Conservation (phyloP, 2,329 filamentous ascomycete genomes). For the Nemania sp. region DNA sequence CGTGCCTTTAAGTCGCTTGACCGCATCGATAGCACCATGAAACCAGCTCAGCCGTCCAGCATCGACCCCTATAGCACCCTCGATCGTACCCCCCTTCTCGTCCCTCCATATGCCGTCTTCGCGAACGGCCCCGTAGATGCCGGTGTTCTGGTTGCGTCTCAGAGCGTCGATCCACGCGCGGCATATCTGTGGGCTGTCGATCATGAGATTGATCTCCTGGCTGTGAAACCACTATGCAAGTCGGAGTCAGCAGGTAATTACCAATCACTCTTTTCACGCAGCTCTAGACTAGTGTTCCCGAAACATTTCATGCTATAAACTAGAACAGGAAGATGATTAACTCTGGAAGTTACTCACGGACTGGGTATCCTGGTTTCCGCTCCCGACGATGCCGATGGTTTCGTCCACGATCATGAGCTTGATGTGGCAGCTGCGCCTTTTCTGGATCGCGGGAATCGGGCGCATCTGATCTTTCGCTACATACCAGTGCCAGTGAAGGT, state of each 20-base stretch:
- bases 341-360: too few species aligned
- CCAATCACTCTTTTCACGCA: too few species aligned
- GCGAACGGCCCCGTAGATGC: conserved; percentile 57
- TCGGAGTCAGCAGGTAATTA: too few species aligned
- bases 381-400: conserved; percentile 71
- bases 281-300: too few species aligned
- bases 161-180: conserved; percentile 64
- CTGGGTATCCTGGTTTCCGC: conserved; percentile 81
- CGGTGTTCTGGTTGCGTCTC: conserved; percentile 69
- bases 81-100: conserved; percentile 47
- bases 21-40: conserved; percentile 36
- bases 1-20: conserved; percentile 37
- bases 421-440: conserved; percentile 72
- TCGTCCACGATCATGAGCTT: conserved; percentile 78
- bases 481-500: conserved; percentile 70
- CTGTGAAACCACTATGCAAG: conserved; percentile 82
- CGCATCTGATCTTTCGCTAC: conserved; percentile 72
- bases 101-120: conserved; percentile 68
- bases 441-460: conserved; percentile 69
- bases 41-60: conserved; percentile 43
- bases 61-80: conserved; percentile 58
- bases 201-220: conserved; percentile 77
- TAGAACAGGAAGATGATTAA: too few species aligned
- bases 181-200: conserved; percentile 68
- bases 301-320: too few species aligned